Evolutionary conservation across 495 filamentous ascomycete species (phyloP).

Genomic region (Penicillium antarcticum): DNA sequence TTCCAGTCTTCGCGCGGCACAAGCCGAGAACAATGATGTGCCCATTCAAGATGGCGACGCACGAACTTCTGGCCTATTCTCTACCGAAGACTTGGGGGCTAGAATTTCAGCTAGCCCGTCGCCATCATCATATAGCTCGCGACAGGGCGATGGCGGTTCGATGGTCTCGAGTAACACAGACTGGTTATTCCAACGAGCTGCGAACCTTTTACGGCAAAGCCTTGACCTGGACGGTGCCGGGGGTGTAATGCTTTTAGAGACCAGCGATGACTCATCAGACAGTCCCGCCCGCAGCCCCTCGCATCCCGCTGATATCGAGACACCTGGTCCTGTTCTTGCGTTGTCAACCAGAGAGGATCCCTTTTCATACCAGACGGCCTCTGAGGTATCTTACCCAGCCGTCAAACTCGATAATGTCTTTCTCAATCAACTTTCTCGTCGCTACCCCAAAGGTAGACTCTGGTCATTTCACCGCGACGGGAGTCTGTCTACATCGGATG

Average conservation of each 20-base stretch:
- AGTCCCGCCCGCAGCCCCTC: slow-evolving; percentile 4
- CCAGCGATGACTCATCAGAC: slow-evolving; percentile 2
- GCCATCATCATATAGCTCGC: neutral
- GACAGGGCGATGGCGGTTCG: neutral
- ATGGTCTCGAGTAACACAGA: slow-evolving; percentile 11
- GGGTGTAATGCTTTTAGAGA: slow-evolving; percentile 40
- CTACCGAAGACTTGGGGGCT: neutral
- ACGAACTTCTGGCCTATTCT: neutral
- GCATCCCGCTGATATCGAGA: neutral
- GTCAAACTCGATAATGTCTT: slow-evolving; percentile 22
- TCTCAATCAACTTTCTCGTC: slow-evolving; percentile 42
- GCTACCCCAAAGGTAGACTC: slow-evolving; percentile 54
- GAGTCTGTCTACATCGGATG: slow-evolving; percentile 16
- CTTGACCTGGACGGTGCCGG: slow-evolving; percentile 38
- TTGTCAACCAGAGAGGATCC: slow-evolving; percentile 11
- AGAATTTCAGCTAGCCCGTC: neutral
- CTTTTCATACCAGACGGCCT: slow-evolving; percentile 3
- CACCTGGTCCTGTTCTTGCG: slow-evolving; percentile 11
- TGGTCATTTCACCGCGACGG: slow-evolving; percentile 52
- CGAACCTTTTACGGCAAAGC: slow-evolving; percentile 44
- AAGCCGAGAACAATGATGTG: neutral
- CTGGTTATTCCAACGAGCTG: slow-evolving; percentile 41
- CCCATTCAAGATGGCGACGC: neutral
- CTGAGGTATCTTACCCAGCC: slow-evolving; percentile 8
- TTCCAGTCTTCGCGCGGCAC: neutral